Evolutionary conservation across 2,329 filamentous ascomycete genomes (phyloP), one percentile per base, ranked within the genome.

Genomic region (Xylaria digitata): DNA sequence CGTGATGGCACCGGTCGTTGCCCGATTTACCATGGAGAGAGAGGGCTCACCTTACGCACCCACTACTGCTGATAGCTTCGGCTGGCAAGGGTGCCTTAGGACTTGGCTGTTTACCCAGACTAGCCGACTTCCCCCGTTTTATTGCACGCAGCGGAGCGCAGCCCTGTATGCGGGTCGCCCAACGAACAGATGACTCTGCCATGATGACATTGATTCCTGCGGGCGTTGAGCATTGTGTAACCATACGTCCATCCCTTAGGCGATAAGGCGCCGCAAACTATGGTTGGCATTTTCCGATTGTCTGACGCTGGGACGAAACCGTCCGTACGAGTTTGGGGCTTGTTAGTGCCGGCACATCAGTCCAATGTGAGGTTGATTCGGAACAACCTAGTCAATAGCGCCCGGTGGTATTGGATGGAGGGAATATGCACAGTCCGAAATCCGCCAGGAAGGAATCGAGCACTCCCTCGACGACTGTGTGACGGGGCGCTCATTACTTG

Each of bases 11-110:
- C 52, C 53, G 61, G 61, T 55, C 55, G 62, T 65, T 45, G n/a
- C 61, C 61, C 58, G 54, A 65, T 32, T 57, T 48, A 61, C 34
- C 48, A 48, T 6, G 50, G 26, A 26, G 26, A 26, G 26, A 26
- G 54, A 55, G 19, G 61, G 40, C 56, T 61, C 52, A 42, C 54
- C 26, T 50, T 40, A 19, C 42, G 45, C 37, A 57, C 54, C 34
- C 61, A 42, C 48, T 48, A 54, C 46, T 52, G 52, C 59, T 64
- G 53, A 63, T 60, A 66, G 63, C 40, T 45, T 66, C 64, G 52
- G 67, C 17, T 43, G 60, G 34, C 60, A 63, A 63, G 66, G 67
- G 56, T 66, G 32, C 19, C 19, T 56, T 56, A 54, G 61, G 60
- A 48, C 59, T 63, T 37, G 17, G 34, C 45, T 40, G 3, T 19